Base-by-base conservation (phyloP, 2,329 filamentous ascomycete genomes). In the Botrytis fragariae region DNA sequence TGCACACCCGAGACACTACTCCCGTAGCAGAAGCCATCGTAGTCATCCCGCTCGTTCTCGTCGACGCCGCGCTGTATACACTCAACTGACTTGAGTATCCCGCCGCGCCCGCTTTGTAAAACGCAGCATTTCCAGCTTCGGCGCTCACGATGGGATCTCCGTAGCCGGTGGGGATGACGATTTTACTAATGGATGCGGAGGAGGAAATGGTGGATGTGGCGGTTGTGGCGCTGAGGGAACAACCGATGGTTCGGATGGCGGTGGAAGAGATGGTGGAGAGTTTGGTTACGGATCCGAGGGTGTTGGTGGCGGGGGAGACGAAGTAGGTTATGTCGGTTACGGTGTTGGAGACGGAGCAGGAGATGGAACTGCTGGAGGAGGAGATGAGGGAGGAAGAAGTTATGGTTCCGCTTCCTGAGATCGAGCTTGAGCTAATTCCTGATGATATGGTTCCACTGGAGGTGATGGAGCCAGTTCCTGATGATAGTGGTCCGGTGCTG, bases 241-340 rank as follows among this genome's bases (percentile, higher is more conserved):
- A 71, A 8, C 57, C 69, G 39, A 57, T 37, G 22, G 45, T 51
- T 63, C 48, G 12, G 4, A 45, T 37, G 8, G 32, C 32, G 5
- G 45, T 71, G 32, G 69, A 51, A 5, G 69, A 71, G 42, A 71
- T 25, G 10, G 69, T 71, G 60, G 60, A 63, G 18, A 63, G 61
- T 42, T 61, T 63, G n/a, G 37, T 51, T 8, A 60, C 42, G 16
- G 69, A 71, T 29, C 59, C 44, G 45, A 71, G 60, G 14, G 45
- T 64, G 25, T 63, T 64, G 2, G 69, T 63, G 20, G 59, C 59
- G 12, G 45, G 69, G 20, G 44, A 48, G 7, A 71, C 69, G 18
- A 63, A 42, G 22, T 63, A 71, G 42, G 35, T 71, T 44, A 71
- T 16, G 35, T 71, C 69, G 2, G 69, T 71, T 32, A 71, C 69